phyloP scores from a whole-genome alignment of 2,329 filamentous ascomycete species.

The Samsoniella hepiali region DNA sequence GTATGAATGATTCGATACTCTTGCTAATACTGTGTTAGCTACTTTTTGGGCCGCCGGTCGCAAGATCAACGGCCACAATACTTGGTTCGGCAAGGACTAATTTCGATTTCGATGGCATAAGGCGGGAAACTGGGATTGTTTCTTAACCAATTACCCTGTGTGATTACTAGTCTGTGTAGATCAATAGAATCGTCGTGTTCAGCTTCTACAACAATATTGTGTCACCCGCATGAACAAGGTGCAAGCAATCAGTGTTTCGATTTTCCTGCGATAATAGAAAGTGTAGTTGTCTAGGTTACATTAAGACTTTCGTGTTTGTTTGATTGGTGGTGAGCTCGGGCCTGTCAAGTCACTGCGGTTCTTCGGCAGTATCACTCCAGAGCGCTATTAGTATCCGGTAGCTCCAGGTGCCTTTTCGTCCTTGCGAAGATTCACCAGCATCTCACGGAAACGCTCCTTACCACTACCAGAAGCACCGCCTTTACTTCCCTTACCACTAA shows the following conservation, averaged over 20 bases:
- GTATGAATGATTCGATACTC: neutral
- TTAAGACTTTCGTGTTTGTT: slow-evolving; percentile 7
- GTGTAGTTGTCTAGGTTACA: slow-evolving; percentile 23
- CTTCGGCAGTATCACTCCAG: neutral
- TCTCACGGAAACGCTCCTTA: slow-evolving; percentile 93
- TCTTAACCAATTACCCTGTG: slow-evolving; percentile 5
- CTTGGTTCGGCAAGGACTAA: slow-evolving; percentile 63
- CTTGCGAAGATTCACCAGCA: slow-evolving; percentile 83
- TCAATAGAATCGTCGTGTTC: slow-evolving; percentile 2
- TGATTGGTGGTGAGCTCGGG: too few relatives aligned
- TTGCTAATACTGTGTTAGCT: slow-evolving; percentile 36
- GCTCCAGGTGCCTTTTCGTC: slow-evolving; percentile 80
- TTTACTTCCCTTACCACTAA: slow-evolving; percentile 87
- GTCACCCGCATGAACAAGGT: neutral
- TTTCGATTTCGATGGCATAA: slow-evolving; percentile 5
- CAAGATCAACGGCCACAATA: slow-evolving; percentile 75
- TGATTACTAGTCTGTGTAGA: slow-evolving; percentile 6
- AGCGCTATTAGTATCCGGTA: slow-evolving; percentile 51
- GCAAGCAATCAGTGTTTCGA: neutral
- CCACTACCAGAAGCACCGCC: slow-evolving; percentile 86
- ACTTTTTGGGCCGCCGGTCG: slow-evolving; percentile 70
- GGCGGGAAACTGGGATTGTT: neutral
- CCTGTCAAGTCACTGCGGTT: too few relatives aligned
- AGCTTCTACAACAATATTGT: neutral
- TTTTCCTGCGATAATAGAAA: neutral